Evolutionary conservation across 768 basidiomycete genomes (phyloP).

Genomic region (Auriculariales sp.): DNA sequence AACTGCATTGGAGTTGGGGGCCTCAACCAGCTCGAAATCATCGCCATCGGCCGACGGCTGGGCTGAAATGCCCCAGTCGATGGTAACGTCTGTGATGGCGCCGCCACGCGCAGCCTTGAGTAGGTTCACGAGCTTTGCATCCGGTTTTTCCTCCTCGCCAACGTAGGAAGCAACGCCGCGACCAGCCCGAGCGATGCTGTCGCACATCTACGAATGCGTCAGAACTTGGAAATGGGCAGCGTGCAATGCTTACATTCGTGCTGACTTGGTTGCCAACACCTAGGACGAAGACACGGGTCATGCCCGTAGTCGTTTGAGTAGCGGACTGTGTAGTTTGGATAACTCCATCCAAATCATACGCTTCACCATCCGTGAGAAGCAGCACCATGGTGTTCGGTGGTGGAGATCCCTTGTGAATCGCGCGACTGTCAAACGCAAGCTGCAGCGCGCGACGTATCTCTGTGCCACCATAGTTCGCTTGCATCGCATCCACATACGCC

Average conservation of each 20-base stretch:
- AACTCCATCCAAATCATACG: slow-evolving; percentile 7
- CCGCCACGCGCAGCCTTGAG: slow-evolving; percentile 36
- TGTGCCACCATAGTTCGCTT: slow-evolving; percentile 35
- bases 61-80: slow-evolving; percentile 38
- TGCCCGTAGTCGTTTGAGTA: too few species aligned
- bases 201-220: slow-evolving; percentile 23
- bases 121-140: slow-evolving; percentile 32
- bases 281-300: slow-evolving; percentile 40
- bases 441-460: slow-evolving; percentile 30
- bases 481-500: slow-evolving; percentile 23
- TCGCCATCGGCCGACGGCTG: background rate
- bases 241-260: slow-evolving; percentile 11
- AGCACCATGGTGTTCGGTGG: slow-evolving; percentile 33
- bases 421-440: slow-evolving; percentile 21
- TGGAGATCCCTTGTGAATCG: background rate
- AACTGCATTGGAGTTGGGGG: background rate
- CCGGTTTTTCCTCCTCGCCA: slow-evolving; percentile 28
- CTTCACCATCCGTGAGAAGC: slow-evolving; percentile 44
- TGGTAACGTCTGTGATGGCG: slow-evolving; percentile 26
- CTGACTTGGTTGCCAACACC: slow-evolving; percentile 41
- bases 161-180: slow-evolving; percentile 37
- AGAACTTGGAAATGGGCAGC: background rate
- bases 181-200: slow-evolving; percentile 38
- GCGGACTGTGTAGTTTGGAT: background rate
- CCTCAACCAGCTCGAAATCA: slow-evolving; percentile 7